Percentiles rank a stretch among this genome's conserved stretches.
These are phyloP conservation scores for Zygosaccharomyces bisporus DNA, from an alignment of 805 yeast genomes.

Conservation along the genomic window DNA sequence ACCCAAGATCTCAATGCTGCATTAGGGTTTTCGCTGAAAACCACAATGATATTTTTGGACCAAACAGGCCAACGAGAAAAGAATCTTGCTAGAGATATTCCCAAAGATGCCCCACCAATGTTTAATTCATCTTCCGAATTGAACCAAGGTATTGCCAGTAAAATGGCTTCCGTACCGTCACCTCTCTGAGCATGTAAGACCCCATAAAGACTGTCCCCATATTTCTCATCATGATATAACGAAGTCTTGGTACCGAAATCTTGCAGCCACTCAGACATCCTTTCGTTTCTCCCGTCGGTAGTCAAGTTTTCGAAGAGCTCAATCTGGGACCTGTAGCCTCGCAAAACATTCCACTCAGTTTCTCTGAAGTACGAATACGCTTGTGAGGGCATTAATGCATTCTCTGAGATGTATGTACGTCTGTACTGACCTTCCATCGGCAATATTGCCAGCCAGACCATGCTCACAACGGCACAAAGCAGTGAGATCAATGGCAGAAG, in stretches of 20 bases:
- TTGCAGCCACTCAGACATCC: slow-evolving; percentile 55
- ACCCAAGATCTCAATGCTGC: slow-evolving; percentile 82
- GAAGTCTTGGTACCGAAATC: slow-evolving; percentile 71
- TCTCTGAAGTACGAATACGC: slow-evolving; percentile 89
- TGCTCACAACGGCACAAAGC: slow-evolving; percentile 44
- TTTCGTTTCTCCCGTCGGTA: slow-evolving; percentile 40
- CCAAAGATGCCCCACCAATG: slow-evolving; percentile 74
- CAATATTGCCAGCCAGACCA: slow-evolving; percentile 51
- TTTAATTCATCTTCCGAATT: slow-evolving; percentile 63
- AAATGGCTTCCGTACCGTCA: slow-evolving; percentile 94
- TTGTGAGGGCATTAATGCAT: slow-evolving; percentile 96
- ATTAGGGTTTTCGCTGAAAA: slow-evolving; percentile 70
- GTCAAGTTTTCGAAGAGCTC: slow-evolving; percentile 33
- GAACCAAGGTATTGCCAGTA: slow-evolving; percentile 82
- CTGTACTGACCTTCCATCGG: slow-evolving; percentile 83
- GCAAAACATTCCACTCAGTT: slow-evolving; percentile 85
- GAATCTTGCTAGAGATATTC: slow-evolving; percentile 70
- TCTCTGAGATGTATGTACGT: slow-evolving; percentile 84
- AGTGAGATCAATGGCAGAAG: slow-evolving; percentile 44
- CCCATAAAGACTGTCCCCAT: slow-evolving; percentile 62
- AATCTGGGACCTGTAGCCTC: slow-evolving; percentile 67
- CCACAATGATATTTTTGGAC: slow-evolving; percentile 91
- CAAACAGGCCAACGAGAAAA: slow-evolving; percentile 85
- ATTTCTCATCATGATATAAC: slow-evolving; percentile 39
- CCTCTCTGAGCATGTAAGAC: slow-evolving; percentile 91